Conservation (phyloP, 176 grass and related monocot species). For the Themeda triandra region DNA sequence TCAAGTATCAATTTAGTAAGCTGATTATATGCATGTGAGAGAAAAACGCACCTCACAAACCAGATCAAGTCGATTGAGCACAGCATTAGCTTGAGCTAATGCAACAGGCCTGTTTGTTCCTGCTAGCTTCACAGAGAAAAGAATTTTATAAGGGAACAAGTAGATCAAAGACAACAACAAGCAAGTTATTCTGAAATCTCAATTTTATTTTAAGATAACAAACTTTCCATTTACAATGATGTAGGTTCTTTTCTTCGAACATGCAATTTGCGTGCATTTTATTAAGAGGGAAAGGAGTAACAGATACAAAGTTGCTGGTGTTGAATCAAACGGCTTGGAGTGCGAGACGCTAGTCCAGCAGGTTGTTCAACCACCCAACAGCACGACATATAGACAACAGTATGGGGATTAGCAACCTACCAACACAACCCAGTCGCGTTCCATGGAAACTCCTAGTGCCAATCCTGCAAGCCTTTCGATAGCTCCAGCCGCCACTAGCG, state of each 20-base stretch:
- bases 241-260: too few relatives aligned
- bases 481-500: slow-evolving; percentile 69
- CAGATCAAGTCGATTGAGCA: slow-evolving; percentile 93
- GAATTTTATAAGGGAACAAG: slow-evolving; percentile 21
- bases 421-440: slow-evolving; percentile 96
- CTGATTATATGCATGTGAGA: not conserved
- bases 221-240: not conserved
- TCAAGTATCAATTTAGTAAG: not conserved
- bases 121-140: slow-evolving; percentile 77
- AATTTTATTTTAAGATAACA: not conserved
- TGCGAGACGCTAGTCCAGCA: too few relatives aligned
- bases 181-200: slow-evolving; percentile 14
- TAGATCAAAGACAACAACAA: slow-evolving; percentile 9
- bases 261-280: too few relatives aligned
- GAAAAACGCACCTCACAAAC: slow-evolving; percentile 63
- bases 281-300: too few relatives aligned
- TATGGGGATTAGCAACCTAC: slow-evolving; percentile 46
- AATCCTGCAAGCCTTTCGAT: slow-evolving; percentile 85
- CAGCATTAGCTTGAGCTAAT: slow-evolving; percentile 89
- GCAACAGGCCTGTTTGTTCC: slow-evolving; percentile 87
- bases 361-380: too few relatives aligned
- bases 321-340: too few relatives aligned
- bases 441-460: slow-evolving; percentile 86
- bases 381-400: too few relatives aligned
- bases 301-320: too few relatives aligned